These are phyloP conservation scores for Boletus huronensis DNA, from an alignment of 768 basidiomycete genomes.

Conservation along the genomic window DNA sequence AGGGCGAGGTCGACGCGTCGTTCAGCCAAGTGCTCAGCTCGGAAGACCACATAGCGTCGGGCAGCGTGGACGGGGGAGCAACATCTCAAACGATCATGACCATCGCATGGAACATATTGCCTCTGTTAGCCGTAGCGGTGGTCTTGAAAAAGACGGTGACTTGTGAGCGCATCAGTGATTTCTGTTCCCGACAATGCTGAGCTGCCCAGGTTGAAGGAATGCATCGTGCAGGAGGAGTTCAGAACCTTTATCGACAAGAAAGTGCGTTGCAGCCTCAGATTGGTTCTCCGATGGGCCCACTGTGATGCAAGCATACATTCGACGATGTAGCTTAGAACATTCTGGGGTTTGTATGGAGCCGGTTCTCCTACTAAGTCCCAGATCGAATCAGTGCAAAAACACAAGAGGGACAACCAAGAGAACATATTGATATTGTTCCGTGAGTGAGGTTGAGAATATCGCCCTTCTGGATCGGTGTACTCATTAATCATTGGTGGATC, in stretches of 20 bases:
- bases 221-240: slow-evolving; percentile 62
- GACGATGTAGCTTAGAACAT: slow-evolving; percentile 43
- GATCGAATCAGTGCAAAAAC: slow-evolving; percentile 28
- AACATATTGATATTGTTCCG: slow-evolving; percentile 74
- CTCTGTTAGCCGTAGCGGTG: slow-evolving; percentile 74
- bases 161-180: slow-evolving; percentile 46
- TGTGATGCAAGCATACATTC: neutral
- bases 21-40: neutral
- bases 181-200: slow-evolving; percentile 32
- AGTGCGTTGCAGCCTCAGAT: slow-evolving; percentile 35
- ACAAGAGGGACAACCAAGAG: slow-evolving; percentile 51
- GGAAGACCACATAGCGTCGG: neutral
- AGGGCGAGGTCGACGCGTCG: slow-evolving; percentile 10
- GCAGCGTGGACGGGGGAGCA: neutral
- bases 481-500: neutral
- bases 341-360: slow-evolving; percentile 40
- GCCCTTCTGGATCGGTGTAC: neutral
- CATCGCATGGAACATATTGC: slow-evolving; percentile 61
- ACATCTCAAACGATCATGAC: slow-evolving; percentile 6
- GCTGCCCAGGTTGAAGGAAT: slow-evolving; percentile 55
- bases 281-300: neutral
- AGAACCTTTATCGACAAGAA: slow-evolving; percentile 60
- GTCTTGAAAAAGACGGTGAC: slow-evolving; percentile 70
- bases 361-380: slow-evolving; percentile 5
- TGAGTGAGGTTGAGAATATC: slow-evolving; percentile 33